Evolutionary conservation across 2,329 filamentous ascomycete species (phyloP), one percentile per base, ranked within the genome.

Genomic region (Sporothrix pseudoabietina): DNA sequence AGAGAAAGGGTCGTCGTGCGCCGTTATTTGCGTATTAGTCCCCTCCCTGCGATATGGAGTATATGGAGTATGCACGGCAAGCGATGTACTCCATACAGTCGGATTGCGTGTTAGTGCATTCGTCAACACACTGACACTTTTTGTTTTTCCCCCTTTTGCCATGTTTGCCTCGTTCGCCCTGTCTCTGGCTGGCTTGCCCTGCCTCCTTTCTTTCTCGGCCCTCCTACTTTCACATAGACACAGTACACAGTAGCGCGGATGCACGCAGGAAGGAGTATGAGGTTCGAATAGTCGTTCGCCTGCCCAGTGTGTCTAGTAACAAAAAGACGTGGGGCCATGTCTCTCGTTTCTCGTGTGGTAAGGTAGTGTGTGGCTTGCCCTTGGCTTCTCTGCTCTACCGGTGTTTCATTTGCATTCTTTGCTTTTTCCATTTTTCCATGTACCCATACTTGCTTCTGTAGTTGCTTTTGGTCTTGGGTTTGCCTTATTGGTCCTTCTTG

Each of bases 101-200:
- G 14, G 44, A 49, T 49, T 49, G 44, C 14, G 44, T 49, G 44
- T 49, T 49, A 49, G 44, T 49, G 44, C 44, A 14, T 49, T 49
- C 52, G 22, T 22, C 8, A 26, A 55, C 52, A 55, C 52, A 55
- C 26, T 2, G 52, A 12, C 8, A 1, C n/a, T 55, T 8, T 22
- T 26, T 3, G 7, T 7, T 55, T 8, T 22, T 26, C 22, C 26
- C 35, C 35, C 8, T 35, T 35, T 35, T 35, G 35, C 35, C 35
- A 4, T 35, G 35, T 35, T 35, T 35, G 35, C 35, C 35, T 8
- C 26, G 49, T 19, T 22, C 10, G 52, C 7, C n/a, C 6, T 55
- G n/a, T 26, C 52, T 49, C 52, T 55, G 52, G n/a, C 52, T 55
- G 52, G n/a, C n/a, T 55, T 55, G n/a, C n/a, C 52, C 52, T 26